Percentiles rank a stretch among this genome's conserved stretches.
phyloP scores from a whole-genome alignment of 2,329 filamentous ascomycete genomes.

The Colletotrichum ledebouriae region DNA sequence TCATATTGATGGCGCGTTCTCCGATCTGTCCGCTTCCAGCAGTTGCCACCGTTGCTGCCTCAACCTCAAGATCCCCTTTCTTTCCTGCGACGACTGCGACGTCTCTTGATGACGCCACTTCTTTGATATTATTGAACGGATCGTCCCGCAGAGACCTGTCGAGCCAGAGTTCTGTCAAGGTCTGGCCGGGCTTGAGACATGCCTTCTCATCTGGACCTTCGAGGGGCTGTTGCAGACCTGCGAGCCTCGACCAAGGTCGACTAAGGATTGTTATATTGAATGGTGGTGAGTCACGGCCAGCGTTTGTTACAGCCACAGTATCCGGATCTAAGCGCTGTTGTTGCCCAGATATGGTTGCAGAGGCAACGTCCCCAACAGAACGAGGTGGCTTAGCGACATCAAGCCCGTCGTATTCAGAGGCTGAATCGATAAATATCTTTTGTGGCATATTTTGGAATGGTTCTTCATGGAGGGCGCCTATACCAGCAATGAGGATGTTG shows the following conservation, averaged over 20 bases:
- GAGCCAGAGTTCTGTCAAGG: conserved; percentile 5
- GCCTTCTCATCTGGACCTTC: not conserved
- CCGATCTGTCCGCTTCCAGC: conserved; percentile 8
- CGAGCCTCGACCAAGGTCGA: too few species aligned
- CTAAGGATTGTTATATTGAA: too few species aligned
- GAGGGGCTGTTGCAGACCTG: too few species aligned
- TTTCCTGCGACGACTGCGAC: not conserved
- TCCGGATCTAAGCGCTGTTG: too few species aligned
- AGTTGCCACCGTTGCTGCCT: not conserved
- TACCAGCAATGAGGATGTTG: not conserved
- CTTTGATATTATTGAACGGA: conserved; percentile 9
- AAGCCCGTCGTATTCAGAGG: not conserved
- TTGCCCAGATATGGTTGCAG: too few species aligned
- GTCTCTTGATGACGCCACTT: not conserved
- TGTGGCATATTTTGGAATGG: not conserved
- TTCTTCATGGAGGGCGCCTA: not conserved
- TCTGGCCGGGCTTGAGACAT: too few species aligned
- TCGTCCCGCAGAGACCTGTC: not conserved
- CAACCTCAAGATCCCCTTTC: not conserved
- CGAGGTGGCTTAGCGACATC: too few species aligned
- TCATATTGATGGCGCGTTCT: not conserved
- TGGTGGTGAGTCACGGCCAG: too few species aligned
- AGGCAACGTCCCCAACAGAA: too few species aligned
- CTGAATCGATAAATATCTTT: not conserved
- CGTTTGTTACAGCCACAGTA: too few species aligned